phyloP scores from a whole-genome alignment of 257 asterid genomes.

The Nicotiana attenuata region DNA sequence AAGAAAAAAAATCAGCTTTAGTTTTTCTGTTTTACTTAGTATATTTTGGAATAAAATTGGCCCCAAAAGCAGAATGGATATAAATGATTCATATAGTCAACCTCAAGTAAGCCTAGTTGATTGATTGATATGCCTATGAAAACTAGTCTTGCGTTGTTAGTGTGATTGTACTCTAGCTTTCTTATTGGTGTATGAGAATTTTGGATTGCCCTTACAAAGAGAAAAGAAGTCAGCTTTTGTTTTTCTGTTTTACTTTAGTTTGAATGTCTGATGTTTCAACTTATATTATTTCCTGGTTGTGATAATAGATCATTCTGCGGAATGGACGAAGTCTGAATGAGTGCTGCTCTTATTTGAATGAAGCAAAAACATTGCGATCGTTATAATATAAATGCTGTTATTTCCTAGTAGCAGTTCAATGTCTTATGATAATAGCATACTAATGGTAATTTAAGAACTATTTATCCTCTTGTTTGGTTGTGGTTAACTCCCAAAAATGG shows the following conservation, averaged over 20 bases:
- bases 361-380: background rate
- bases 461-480: background rate
- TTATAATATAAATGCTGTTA: background rate
- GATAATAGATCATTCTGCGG: background rate
- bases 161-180: background rate
- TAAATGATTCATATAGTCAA: background rate
- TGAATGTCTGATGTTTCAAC: background rate
- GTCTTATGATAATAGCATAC: background rate
- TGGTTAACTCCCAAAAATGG: background rate
- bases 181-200: background rate
- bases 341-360: background rate
- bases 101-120: background rate
- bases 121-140: background rate
- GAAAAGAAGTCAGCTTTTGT: background rate
- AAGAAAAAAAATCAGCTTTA: too few relatives aligned
- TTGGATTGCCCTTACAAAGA: background rate
- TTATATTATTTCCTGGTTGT: background rate
- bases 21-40: background rate
- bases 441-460: background rate
- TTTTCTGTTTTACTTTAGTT: background rate
- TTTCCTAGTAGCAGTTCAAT: background rate
- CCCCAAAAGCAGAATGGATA: background rate
- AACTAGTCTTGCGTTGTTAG: background rate
- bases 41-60: background rate
- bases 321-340: background rate